A percentile compares a stretch with the other conserved stretches of the same genome.
These are phyloP conservation scores for Pseudovirgaria hyperparasitica DNA, from an alignment of 2,329 filamentous ascomycete species.

Conservation along the genomic window DNA sequence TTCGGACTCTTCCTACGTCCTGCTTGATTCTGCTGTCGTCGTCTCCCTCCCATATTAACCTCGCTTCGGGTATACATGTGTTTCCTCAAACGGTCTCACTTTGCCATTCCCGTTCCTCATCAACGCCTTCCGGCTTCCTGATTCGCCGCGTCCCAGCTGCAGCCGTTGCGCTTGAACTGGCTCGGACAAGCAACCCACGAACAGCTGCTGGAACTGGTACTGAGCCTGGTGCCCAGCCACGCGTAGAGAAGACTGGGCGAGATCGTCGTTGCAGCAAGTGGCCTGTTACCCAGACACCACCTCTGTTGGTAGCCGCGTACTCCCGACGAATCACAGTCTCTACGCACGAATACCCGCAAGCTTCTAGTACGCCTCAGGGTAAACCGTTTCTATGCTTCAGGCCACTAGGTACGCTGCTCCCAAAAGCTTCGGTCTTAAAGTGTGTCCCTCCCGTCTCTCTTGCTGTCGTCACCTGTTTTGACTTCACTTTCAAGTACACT, in stretches of 20 bases:
- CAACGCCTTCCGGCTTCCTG: slow-evolving; percentile 18
- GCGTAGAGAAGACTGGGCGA: slow-evolving; percentile 21
- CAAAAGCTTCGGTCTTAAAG: slow-evolving; percentile 21
- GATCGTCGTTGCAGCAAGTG: slow-evolving; percentile 21
- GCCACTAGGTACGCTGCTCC: slow-evolving; percentile 22
- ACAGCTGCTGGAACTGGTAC: too few species aligned
- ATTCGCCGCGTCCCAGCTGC: slow-evolving; percentile 12
- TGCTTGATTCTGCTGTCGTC: too few species aligned
- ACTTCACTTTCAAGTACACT: slow-evolving; percentile 17
- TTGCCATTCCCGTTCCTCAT: slow-evolving; percentile 20
- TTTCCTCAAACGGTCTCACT: slow-evolving; percentile 21
- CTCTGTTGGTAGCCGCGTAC: slow-evolving; percentile 17
- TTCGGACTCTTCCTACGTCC: neutral
- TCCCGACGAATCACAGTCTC: slow-evolving; percentile 22
- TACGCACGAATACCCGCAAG: slow-evolving; percentile 14
- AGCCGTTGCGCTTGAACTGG: slow-evolving; percentile 16
- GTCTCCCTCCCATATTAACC: too few species aligned
- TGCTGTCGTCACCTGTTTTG: slow-evolving; percentile 16
- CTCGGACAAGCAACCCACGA: slow-evolving; percentile 14
- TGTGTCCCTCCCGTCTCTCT: slow-evolving; percentile 21
- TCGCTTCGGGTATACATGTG: too few species aligned
- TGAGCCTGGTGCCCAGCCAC: slow-evolving; percentile 14
- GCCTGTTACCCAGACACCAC: slow-evolving; percentile 15
- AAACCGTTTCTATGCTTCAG: slow-evolving; percentile 21
- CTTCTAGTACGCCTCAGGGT: slow-evolving; percentile 19